Percentiles rank a stretch among this genome's conserved stretches.
phyloP scores from a whole-genome alignment of 202 grass and related monocot genomes.

The Schoenoplectus triqueter region DNA sequence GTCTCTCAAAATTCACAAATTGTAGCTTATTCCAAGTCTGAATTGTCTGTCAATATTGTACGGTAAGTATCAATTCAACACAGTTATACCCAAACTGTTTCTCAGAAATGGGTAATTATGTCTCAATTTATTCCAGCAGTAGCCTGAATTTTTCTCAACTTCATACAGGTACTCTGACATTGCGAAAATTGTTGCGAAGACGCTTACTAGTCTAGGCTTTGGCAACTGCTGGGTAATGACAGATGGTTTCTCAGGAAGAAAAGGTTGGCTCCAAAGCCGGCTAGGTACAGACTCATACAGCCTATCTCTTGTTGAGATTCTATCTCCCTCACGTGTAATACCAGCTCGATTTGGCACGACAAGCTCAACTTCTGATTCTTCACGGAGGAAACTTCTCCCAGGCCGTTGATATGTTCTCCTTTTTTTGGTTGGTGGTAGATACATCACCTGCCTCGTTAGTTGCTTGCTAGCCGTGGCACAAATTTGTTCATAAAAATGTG shows the following conservation, averaged over 20 bases:
- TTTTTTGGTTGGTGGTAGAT: constrained; percentile 10
- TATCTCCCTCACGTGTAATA: constrained; percentile 70
- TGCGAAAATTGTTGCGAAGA: constrained; percentile 72
- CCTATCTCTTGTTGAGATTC: constrained; percentile 60
- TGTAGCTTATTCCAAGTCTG: not conserved
- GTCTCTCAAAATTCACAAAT: not conserved
- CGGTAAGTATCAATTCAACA: not conserved
- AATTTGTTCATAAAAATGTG: constrained; percentile 10
- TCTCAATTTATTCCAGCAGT: constrained; percentile 1
- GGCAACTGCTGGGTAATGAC: constrained; percentile 82
- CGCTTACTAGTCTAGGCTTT: constrained; percentile 70
- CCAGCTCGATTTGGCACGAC: constrained; percentile 61
- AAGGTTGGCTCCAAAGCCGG: constrained; percentile 81
- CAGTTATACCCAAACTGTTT: not conserved
- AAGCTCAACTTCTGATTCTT: constrained; percentile 43
- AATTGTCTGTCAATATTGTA: not conserved
- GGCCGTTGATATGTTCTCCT: constrained; percentile 38
- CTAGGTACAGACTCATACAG: constrained; percentile 67
- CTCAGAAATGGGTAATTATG: not conserved
- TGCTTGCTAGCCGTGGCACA: not conserved
- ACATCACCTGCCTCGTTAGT: constrained; percentile 10
- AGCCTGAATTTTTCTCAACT: not conserved
- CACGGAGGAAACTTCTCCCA: constrained; percentile 70
- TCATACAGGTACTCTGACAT: constrained; percentile 63
- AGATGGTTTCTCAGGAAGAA: constrained; percentile 81